Evolutionary conservation across 2,329 filamentous ascomycete species (phyloP), one percentile per base, ranked within the genome.

Genomic region (Colletotrichum acutatum): DNA sequence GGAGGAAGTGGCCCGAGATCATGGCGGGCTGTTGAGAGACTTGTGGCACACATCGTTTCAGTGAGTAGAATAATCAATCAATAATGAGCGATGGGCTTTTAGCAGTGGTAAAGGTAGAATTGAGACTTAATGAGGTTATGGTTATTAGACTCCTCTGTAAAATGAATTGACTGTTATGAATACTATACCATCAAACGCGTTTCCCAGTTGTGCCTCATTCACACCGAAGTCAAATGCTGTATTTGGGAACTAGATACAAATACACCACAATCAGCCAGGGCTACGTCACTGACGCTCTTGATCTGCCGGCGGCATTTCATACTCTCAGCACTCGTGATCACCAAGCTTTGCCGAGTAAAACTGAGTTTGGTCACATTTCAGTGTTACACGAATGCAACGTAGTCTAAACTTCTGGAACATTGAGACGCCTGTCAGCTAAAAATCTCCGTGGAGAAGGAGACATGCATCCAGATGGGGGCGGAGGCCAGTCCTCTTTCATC

Each of bases 391-490:
- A 49, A 49, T 49, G 42, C 42, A 49, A 49, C 42, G 42, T 49
- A 49, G 42, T 22, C 9, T 49, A 49, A 49, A 22, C 42, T 49
- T 49, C 42, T 49, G 8, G 42, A 1, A 49, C 42, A 11, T n/a
- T 49, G 19, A 49, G 19, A 19, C 22, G 42, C 42, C 19, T 22
- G 42, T 49, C 42, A 49, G 42, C 16, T n/a, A 8, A 49, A 49
- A 49, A 49, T 71, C 28, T 56, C 53, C 53, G 53, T 56, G 53
- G 24, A 56, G 53, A 22, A 60, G 57, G 57, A 60, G 24, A 37
- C 28, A 28, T 60, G 32, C 32, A 32, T 60, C 57, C 28, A 60
- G 57, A 60, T 60, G 57, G 57, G 32, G 57, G 28, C 53, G 53
- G 53, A 56, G 53, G n/a, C 26, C 53, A 56, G 26, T 56, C 53